A percentile compares a stretch with the other conserved stretches of the same genome.
Evolutionary conservation across 495 filamentous ascomycete genomes (phyloP).

Genomic region (Durotheca rogersii): DNA sequence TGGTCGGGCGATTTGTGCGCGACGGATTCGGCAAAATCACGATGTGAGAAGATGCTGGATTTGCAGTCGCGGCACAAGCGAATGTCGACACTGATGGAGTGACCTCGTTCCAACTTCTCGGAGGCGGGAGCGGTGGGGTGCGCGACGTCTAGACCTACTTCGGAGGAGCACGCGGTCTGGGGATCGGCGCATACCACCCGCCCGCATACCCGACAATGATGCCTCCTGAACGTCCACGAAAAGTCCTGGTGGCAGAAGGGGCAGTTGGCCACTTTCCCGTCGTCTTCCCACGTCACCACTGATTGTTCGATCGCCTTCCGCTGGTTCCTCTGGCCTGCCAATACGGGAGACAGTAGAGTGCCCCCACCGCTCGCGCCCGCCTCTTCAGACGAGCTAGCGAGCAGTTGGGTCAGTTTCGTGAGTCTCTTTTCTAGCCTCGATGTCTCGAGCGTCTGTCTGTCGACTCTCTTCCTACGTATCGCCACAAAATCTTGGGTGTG

Average conservation of each 20-base stretch:
- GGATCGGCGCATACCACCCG: conserved; percentile 88
- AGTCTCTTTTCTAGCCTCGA: conserved; percentile 87
- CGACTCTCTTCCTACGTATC: conserved; percentile 72
- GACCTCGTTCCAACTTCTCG: conserved; percentile 40
- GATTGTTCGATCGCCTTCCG: conserved; percentile 84
- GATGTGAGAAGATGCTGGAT: conserved; percentile 75
- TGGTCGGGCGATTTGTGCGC: conserved; percentile 70
- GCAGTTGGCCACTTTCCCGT: conserved; percentile 73
- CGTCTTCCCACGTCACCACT: conserved; percentile 93
- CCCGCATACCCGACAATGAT: conserved; percentile 93
- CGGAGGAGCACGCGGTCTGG: conserved; percentile 77
- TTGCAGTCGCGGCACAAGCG: conserved; percentile 92
- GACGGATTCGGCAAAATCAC: conserved; percentile 75
- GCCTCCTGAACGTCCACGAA: conserved; percentile 82
- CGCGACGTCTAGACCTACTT: conserved; percentile 76
- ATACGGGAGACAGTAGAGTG: conserved; percentile 36
- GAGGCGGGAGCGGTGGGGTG: conserved; percentile 23
- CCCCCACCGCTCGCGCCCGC: conserved; percentile 41
- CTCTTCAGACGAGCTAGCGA: conserved; percentile 69
- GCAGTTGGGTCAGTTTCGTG: conserved; percentile 82
- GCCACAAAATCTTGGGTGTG: conserved; percentile 67
- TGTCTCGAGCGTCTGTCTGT: conserved; percentile 80
- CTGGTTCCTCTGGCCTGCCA: conserved; percentile 57
- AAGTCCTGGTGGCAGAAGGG: conserved; percentile 97
- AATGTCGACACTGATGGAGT: conserved; percentile 70